Evolutionary conservation across 225 moss, liverwort and hornwort species (phyloP).

Genomic region (Polytrichum formosum): DNA sequence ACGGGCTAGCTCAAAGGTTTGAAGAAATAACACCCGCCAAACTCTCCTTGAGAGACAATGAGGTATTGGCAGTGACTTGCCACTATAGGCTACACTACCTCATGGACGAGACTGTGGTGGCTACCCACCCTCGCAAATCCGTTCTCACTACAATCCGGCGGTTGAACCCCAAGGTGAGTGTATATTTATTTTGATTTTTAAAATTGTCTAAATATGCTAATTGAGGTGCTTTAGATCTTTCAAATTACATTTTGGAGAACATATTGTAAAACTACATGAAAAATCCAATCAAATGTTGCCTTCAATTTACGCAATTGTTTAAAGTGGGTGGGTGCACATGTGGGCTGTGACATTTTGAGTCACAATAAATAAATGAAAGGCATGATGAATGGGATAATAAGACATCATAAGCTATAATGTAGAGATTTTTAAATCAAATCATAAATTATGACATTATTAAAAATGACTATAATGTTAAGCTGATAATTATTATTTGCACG

Average conservation of each 20-base stretch:
- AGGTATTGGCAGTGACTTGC: slow-evolving; percentile 64
- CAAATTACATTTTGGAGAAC: not conserved
- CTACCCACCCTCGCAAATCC: slow-evolving; percentile 70
- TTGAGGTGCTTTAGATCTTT: not conserved
- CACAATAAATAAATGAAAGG: not conserved
- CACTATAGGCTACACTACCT: slow-evolving; percentile 63
- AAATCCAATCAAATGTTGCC: not conserved
- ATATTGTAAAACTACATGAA: no score
- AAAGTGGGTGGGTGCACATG: not conserved
- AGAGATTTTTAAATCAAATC: not conserved
- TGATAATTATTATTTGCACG: no score
- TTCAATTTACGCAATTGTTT: not conserved
- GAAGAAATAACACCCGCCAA: slow-evolving; percentile 64
- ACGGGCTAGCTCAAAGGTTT: slow-evolving; percentile 70
- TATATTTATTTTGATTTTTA: not conserved
- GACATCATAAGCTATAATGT: no score
- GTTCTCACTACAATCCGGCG: slow-evolving; percentile 60
- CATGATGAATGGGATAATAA: no score
- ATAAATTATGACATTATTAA: not conserved
- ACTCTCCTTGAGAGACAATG: slow-evolving; percentile 63
- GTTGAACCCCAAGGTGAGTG: slow-evolving; percentile 59
- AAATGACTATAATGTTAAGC: slow-evolving; percentile 3
- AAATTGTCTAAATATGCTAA: not conserved
- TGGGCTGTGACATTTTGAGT: not conserved
- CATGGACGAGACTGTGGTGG: slow-evolving; percentile 80